Base-by-base conservation (phyloP, 768 basidiomycete genomes). In the Asterophora lycoperdoides region DNA sequence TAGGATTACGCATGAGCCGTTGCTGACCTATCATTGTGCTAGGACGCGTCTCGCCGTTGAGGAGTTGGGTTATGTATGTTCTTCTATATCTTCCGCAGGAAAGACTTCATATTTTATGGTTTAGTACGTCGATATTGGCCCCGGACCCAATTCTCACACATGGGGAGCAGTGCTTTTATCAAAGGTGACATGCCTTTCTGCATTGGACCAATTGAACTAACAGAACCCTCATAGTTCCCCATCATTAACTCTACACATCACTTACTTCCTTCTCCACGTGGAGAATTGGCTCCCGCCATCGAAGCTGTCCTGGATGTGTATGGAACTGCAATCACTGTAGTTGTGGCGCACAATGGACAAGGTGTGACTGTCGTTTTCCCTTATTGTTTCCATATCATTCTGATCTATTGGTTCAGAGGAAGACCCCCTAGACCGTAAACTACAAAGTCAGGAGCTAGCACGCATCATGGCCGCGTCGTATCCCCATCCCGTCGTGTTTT, bases 331-430 rank as follows among this genome's bases (percentile, higher is more conserved):
- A 79, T 93, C 14, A 84, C 83, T 5, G 89, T 93, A 0, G 73
- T 94, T n/a, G 87, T 94, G 8, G 77, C 89, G 0, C 93, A 95
- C 56, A 94, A 95, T 61, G 93, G 93, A 5, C 93, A 95, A 76
- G 89, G 89, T 86, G 52, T 2, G 20, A 37, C 15, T 28, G 19
- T 11, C 15, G 35, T 1, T 1, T 33, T 11, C 5, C 32, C 18
- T n/a, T 20, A 2, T 7, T 45, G 8, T 39, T 20, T 5, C 26
- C 37, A 19, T 43, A 32, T 39, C 54, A 14, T 35, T 44, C 30
- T 32, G 30, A 32, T 13, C 2, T 2, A 3, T 15, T 14, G 17
- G 34, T 45, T 18, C 60, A 90, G 92, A 94, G 77, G 88, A 93
- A 62, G 90, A 93, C 40, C 79, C 86, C 0, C 64, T 92, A n/a